phyloP scores from a whole-genome alignment of 768 basidiomycete species.

The Pleurotus giganteus region DNA sequence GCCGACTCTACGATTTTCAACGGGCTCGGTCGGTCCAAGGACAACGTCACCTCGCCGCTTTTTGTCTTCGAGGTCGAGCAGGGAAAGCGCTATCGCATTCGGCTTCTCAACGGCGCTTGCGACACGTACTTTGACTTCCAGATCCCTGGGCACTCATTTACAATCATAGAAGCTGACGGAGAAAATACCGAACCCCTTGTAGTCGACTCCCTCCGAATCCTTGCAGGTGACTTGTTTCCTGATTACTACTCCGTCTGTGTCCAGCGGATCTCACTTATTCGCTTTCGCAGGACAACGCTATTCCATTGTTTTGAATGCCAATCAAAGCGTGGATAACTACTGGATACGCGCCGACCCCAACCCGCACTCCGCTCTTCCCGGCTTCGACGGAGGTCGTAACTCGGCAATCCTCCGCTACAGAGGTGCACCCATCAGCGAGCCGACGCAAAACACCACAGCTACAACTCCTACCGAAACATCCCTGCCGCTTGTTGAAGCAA shows the following conservation, averaged over 20 bases:
- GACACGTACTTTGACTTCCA: slow-evolving; percentile 24
- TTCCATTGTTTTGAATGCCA: slow-evolving; percentile 39
- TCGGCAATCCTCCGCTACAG: slow-evolving; percentile 41
- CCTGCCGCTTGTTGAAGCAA: slow-evolving; percentile 31
- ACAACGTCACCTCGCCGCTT: slow-evolving; percentile 30
- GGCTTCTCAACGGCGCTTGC: slow-evolving; percentile 39
- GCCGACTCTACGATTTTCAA: slow-evolving; percentile 41
- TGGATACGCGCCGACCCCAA: slow-evolving; percentile 41
- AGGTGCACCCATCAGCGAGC: slow-evolving; percentile 27
- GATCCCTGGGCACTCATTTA: slow-evolving; percentile 25
- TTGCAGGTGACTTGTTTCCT: not conserved
- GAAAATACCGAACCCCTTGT: slow-evolving; percentile 25
- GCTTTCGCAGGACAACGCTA: slow-evolving; percentile 44
- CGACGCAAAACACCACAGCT: slow-evolving; percentile 31
- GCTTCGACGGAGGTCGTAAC: slow-evolving; percentile 35
- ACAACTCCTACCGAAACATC: slow-evolving; percentile 14
- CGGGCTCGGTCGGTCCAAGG: slow-evolving; percentile 38
- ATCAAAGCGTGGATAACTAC: slow-evolving; percentile 41
- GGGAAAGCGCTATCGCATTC: slow-evolving; percentile 48
- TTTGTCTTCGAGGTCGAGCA: slow-evolving; percentile 36
- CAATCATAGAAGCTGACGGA: slow-evolving; percentile 35
- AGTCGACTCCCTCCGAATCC: slow-evolving; percentile 10
- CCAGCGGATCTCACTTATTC: slow-evolving; percentile 14
- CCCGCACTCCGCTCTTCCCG: slow-evolving; percentile 10
- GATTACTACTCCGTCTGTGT: slow-evolving; percentile 15